Percentiles rank a stretch among this genome's conserved stretches.
Conservation (phyloP, 139 green algal genomes). For the Chloropicon primus region DNA sequence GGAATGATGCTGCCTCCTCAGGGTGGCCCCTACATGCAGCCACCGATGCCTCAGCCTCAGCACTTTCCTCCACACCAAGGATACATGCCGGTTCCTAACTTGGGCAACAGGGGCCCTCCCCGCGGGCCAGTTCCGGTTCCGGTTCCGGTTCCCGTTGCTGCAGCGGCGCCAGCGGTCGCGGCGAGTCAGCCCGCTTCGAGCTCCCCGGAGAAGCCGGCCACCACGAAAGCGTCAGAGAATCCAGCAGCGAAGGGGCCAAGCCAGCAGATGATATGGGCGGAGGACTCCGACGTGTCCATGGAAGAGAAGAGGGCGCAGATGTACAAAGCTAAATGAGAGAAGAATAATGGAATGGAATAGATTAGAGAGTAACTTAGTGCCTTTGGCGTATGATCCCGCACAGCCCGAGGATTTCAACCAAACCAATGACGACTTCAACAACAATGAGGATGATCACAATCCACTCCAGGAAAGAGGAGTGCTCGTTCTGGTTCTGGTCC, state of each 20-base stretch:
- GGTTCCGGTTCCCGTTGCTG: no score
- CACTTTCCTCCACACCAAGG: neutral
- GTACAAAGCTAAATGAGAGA: no score
- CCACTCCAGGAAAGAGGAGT: neutral
- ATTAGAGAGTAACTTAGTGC: neutral
- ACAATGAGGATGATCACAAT: neutral
- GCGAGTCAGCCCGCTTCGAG: neutral
- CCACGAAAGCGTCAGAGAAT: no score
- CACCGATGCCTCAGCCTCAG: neutral
- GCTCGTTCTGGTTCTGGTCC: neutral
- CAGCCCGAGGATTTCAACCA: neutral
- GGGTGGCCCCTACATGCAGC: neutral
- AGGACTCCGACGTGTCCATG: neutral
- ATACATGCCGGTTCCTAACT: no score
- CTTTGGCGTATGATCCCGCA: neutral
- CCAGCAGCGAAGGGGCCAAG: no score
- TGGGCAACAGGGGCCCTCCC: no score
- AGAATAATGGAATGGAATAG: no score
- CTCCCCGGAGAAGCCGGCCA: neutral
- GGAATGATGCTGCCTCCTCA: neutral
- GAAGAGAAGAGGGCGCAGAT: neutral
- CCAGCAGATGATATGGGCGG: neutral
- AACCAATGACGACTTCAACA: neutral
- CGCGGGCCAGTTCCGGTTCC: no score
- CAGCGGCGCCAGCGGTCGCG: no score